phyloP scores from a whole-genome alignment of 495 filamentous ascomycete species.

The Pyronema omphalodes region DNA sequence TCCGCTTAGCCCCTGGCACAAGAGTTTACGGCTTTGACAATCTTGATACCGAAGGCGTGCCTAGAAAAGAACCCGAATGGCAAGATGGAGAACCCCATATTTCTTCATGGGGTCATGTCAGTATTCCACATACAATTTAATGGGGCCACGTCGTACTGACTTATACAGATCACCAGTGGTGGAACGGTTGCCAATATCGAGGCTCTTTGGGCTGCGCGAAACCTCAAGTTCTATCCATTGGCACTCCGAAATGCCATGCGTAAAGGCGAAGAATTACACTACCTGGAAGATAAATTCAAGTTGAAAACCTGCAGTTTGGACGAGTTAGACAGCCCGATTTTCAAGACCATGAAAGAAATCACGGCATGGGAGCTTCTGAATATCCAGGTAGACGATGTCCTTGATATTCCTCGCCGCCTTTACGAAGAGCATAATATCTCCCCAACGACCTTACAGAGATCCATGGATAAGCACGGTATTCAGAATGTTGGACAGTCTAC shows the following conservation, averaged over 20 bases:
- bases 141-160: too few relatives aligned
- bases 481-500: slow-evolving; percentile 27
- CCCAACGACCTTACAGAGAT: slow-evolving; percentile 20
- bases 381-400: slow-evolving; percentile 25
- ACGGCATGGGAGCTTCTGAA: slow-evolving; percentile 34
- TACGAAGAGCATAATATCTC: slow-evolving; percentile 27
- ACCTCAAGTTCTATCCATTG: slow-evolving; percentile 33
- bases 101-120: neutral
- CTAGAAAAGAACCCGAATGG: too few relatives aligned
- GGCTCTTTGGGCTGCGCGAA: slow-evolving; percentile 31
- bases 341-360: slow-evolving; percentile 11
- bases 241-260: slow-evolving; percentile 26
- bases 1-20: neutral
- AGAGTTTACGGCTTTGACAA: slow-evolving; percentile 11
- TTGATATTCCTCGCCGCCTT: slow-evolving; percentile 28
- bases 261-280: slow-evolving; percentile 18
- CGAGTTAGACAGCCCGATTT: slow-evolving; percentile 22
- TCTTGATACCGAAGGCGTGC: slow-evolving; percentile 5
- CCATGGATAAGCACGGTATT: slow-evolving; percentile 27
- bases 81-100: too few relatives aligned
- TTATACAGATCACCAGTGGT: slow-evolving; percentile 25
- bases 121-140: too few relatives aligned
- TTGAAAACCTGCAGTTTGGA: slow-evolving; percentile 25
- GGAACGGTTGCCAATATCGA: slow-evolving; percentile 33
- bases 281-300: slow-evolving; percentile 25